Evolutionary conservation across 2,329 filamentous ascomycete species (phyloP), one percentile per base, ranked within the genome.

Genomic region (Fusarium devonianum): DNA sequence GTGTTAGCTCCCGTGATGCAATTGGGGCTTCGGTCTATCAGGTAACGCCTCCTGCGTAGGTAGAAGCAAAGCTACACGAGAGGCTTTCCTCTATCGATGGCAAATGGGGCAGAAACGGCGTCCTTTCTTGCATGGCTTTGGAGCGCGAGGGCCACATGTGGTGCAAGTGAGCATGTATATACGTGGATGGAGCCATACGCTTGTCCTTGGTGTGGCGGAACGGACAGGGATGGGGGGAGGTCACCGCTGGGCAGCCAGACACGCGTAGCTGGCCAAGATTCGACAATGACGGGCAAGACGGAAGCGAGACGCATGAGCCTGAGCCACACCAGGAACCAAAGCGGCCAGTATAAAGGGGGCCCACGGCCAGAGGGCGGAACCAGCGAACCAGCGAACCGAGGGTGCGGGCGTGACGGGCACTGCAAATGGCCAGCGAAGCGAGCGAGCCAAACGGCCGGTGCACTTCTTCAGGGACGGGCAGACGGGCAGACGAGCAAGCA

Each of bases 391-490:
- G 39, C 18, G 56, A 60, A 56, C 56, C 51, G 56, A 56, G 32
- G 28, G 36, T 30, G 32, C 39, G 33, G 50, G 39, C 45, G 34
- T 19, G 25, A 45, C 38, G 45, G 29, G 33, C 43, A 36, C n/a
- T 48, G 45, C 51, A 57, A 59, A 57, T 57, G 56, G 56, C 37
- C 36, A 33, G 49, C 33, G 43, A 57, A 59, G 56, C 53, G 56
- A 57, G 46, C 41, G 17, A 52, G 26, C 28, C 30, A 39, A 54
- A 39, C 22, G 32, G 29, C 47, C 44, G 32, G 50, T 33, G 39
- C 48, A 39, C 50, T 42, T 44, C 17, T 46, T 49, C 49, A 53
- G 43, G 40, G 46, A 49, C 51, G 28, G 28, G 39, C 44, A 49
- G 39, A 45, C 48, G 54, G n/a, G n/a, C n/a, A n/a, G n/a, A n/a